phyloP scores from a whole-genome alignment of 116 monocot species.

The Iris pallida region DNA sequence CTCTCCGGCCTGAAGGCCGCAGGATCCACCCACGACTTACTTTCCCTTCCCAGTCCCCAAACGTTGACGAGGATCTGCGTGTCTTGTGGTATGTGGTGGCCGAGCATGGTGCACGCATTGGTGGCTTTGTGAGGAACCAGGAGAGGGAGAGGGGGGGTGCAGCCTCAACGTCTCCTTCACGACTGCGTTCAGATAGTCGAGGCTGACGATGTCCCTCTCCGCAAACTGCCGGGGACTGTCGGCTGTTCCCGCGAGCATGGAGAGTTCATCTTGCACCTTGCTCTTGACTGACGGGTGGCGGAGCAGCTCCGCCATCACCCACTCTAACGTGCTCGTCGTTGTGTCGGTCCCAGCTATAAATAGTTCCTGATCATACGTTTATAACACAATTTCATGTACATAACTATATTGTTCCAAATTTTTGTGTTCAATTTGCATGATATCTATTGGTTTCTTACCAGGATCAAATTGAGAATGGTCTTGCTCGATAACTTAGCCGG shows the following conservation, averaged over 20 bases:
- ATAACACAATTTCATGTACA: too few relatives aligned
- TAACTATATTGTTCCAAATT: too few relatives aligned
- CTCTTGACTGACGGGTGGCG: constrained; percentile 6
- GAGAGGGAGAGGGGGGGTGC: constrained; percentile 1
- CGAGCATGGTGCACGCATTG: not conserved
- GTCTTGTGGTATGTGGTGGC: not conserved
- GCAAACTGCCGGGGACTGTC: not conserved
- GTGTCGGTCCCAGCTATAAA: constrained; percentile 34
- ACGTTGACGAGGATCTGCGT: constrained; percentile 8
- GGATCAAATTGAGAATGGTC: constrained; percentile 4
- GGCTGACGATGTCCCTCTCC: not conserved
- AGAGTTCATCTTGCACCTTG: constrained; percentile 19
- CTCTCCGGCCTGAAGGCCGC: constrained; percentile 9
- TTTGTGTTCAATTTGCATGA: too few relatives aligned
- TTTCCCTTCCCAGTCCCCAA: not conserved
- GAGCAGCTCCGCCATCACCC: constrained; percentile 39
- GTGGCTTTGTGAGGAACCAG: not conserved
- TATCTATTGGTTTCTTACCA: constrained; percentile 2
- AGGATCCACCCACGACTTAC: not conserved
- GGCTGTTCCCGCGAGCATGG: not conserved
- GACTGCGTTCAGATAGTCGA: constrained; percentile 2
- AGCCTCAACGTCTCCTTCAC: not conserved
- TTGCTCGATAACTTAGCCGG: not conserved
- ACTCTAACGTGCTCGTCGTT: constrained; percentile 28
- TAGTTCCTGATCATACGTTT: too few relatives aligned